These are phyloP conservation scores for Solanum virginianum DNA, from an alignment of 257 asterid species.

Conservation along the genomic window DNA sequence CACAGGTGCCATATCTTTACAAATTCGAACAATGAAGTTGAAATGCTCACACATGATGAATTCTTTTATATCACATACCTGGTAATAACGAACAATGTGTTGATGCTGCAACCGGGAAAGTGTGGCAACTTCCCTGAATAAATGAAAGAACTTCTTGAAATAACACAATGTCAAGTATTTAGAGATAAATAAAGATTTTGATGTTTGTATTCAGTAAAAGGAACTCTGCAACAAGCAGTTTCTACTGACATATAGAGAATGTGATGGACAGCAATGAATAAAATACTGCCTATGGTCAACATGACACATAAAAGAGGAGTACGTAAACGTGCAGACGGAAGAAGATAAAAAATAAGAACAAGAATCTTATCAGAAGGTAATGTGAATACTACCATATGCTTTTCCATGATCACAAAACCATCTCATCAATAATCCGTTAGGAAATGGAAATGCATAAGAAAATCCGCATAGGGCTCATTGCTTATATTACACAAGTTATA, in stretches of 20 bases:
- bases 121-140: slow-evolving; percentile 86
- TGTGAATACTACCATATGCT: not conserved
- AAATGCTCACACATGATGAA: slow-evolving; percentile 1
- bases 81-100: slow-evolving; percentile 95
- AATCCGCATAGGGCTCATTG: not conserved
- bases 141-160: not conserved
- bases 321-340: not conserved
- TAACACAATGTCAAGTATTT: not conserved
- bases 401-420: not conserved
- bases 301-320: not conserved
- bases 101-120: slow-evolving; percentile 95
- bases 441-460: not conserved
- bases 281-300: not conserved
- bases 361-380: not conserved
- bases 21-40: not conserved
- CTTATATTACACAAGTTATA: not conserved
- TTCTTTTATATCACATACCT: slow-evolving; percentile 34
- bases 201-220: not conserved
- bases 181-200: not conserved
- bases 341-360: not conserved
- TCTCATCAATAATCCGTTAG: not conserved
- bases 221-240: not conserved
- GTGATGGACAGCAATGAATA: not conserved
- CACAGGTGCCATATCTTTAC: no score
- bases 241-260: not conserved